Conservation (phyloP, 495 filamentous ascomycete species). For the Amniculicola lignicola region DNA sequence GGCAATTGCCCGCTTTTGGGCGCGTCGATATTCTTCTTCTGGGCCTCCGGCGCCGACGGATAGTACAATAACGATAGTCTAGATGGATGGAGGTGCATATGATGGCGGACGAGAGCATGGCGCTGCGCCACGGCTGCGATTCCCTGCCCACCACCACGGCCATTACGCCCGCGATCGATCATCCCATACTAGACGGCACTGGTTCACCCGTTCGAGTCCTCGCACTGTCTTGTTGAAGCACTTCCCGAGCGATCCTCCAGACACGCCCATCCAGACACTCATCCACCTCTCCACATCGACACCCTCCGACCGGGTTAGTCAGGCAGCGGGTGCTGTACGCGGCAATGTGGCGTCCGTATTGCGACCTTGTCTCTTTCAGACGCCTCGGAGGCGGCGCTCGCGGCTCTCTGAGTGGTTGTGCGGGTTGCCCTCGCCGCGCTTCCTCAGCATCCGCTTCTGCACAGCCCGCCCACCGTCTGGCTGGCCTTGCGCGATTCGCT, state of each 20-base stretch:
- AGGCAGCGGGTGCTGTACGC: neutral
- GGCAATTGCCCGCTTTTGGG: neutral
- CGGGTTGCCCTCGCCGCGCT: neutral
- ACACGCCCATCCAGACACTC: too few species aligned
- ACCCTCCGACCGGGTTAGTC: neutral
- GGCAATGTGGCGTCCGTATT: conserved; percentile 21
- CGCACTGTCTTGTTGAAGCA: neutral
- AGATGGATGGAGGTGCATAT: neutral
- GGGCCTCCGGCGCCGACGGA: neutral
- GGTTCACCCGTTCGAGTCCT: neutral
- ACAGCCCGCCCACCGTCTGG: neutral
- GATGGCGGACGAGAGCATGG: neutral
- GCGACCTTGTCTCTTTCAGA: too few species aligned
- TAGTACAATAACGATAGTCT: neutral
- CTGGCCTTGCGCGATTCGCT: too few species aligned
- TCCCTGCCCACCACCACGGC: neutral
- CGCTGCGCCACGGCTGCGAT: conserved; percentile 15
- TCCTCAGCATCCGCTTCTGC: neutral
- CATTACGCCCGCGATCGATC: neutral
- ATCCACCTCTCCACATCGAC: neutral
- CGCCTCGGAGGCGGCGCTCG: neutral
- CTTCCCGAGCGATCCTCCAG: neutral
- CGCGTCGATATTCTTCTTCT: neutral
- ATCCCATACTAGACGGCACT: neutral
- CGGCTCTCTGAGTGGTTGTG: neutral